These are phyloP conservation scores for Mucor mucedo DNA, from an alignment of 371 early-diverging fungal genomes.

Conservation along the genomic window DNA sequence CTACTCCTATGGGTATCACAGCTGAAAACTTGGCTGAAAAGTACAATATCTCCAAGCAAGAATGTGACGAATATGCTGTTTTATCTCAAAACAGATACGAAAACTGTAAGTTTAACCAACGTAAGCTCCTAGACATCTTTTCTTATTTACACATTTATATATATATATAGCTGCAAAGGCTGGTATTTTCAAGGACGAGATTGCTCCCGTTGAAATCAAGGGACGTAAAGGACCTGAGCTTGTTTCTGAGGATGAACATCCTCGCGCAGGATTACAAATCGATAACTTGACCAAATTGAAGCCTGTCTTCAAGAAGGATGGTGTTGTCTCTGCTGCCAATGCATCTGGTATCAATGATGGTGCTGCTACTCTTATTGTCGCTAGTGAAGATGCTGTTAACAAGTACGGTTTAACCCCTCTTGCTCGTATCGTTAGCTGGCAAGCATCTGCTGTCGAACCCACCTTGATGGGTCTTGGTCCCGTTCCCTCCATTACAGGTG, in stretches of 20 bases:
- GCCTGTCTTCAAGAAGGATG: slow-evolving; percentile 92
- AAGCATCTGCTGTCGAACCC: slow-evolving; percentile 85
- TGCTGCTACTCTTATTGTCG: slow-evolving; percentile 91
- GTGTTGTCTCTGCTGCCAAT: slow-evolving; percentile 93
- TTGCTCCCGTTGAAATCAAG: slow-evolving; percentile 87
- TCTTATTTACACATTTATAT: neutral
- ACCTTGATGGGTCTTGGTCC: slow-evolving; percentile 94
- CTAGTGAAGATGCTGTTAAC: slow-evolving; percentile 86
- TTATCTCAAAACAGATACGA: slow-evolving; percentile 86
- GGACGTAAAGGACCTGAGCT: slow-evolving; percentile 70
- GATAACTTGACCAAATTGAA: slow-evolving; percentile 81
- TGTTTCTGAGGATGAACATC: slow-evolving; percentile 87
- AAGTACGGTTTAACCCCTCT: slow-evolving; percentile 81
- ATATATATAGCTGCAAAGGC: slow-evolving; percentile 45
- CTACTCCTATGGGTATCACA: slow-evolving; percentile 95
- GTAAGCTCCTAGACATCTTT: neutral
- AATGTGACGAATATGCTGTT: slow-evolving; percentile 90
- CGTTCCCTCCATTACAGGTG: slow-evolving; percentile 88
- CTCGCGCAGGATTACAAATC: slow-evolving; percentile 83
- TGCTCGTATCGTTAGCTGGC: slow-evolving; percentile 89
- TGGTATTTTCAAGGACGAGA: slow-evolving; percentile 85
- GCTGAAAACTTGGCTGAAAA: slow-evolving; percentile 93
- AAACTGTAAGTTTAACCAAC: slow-evolving; percentile 49
- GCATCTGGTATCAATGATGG: slow-evolving; percentile 97
- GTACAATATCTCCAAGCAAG: slow-evolving; percentile 80